Conservation (phyloP, 768 basidiomycete species). For the Collybia sp. region DNA sequence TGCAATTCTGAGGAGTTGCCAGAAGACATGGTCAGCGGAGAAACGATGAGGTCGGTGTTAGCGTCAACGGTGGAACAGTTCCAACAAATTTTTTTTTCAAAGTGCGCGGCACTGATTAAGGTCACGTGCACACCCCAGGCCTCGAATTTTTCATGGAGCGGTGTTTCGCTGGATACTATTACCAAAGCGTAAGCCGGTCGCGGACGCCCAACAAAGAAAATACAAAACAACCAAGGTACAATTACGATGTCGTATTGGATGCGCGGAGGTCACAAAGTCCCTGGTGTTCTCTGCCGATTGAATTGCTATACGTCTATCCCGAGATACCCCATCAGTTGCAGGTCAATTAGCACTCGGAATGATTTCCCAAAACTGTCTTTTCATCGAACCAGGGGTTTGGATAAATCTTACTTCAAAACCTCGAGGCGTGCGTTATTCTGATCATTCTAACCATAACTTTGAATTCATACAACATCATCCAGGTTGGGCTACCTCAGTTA, state of each 20-base stretch:
- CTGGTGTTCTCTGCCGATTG: not conserved
- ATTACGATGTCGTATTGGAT: not conserved
- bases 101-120: conserved; percentile 8
- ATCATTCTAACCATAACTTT: conserved; percentile 5
- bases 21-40: conserved; percentile 25
- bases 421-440: conserved; percentile 22
- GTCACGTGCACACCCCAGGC: not conserved
- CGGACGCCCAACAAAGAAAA: no score
- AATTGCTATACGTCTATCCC: not conserved
- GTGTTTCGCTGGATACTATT: no score
- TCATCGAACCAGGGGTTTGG: conserved; percentile 15
- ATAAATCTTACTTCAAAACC: conserved; percentile 8
- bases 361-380: conserved; percentile 10
- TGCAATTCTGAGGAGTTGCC: conserved; percentile 15
- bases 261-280: conserved; percentile 11
- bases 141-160: not conserved
- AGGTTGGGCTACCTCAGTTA: conserved; percentile 83
- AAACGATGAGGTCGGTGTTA: conserved; percentile 6
- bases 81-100: conserved; percentile 6
- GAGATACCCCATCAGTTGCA: conserved; percentile 10
- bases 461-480: not conserved
- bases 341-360: conserved; percentile 8
- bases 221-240: no score
- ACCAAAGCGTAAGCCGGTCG: not conserved
- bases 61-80: conserved; percentile 1